Percentiles rank a stretch among this genome's conserved stretches.
phyloP scores from a whole-genome alignment of 495 filamentous ascomycete species.

The Penicillium robsamsonii region DNA sequence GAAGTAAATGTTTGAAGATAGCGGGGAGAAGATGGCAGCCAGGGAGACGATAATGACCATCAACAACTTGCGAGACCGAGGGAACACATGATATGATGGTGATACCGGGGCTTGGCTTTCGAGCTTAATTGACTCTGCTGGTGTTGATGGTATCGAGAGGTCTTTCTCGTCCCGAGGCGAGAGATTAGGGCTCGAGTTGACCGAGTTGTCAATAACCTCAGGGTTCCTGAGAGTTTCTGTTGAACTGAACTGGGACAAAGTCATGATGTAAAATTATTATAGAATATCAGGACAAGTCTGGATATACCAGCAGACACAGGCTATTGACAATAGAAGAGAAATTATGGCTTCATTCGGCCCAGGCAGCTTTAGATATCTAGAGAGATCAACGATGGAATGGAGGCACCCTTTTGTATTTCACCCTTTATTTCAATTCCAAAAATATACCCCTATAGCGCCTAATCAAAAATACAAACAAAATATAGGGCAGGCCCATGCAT shows the following conservation, averaged over 20 bases:
- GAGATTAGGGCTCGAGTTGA: slow-evolving; percentile 21
- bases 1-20: slow-evolving; percentile 80
- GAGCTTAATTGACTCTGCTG: slow-evolving; percentile 24
- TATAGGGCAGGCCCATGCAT: slow-evolving; percentile 15
- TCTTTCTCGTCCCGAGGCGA: slow-evolving; percentile 20
- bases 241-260: slow-evolving; percentile 14
- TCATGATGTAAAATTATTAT: slow-evolving; percentile 10
- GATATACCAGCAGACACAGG: slow-evolving; percentile 5
- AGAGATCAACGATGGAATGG: slow-evolving; percentile 6
- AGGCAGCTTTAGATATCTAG: background rate
- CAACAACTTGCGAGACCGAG: slow-evolving; percentile 52
- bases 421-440: slow-evolving; percentile 11
- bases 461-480: slow-evolving; percentile 9
- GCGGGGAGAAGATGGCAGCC: slow-evolving; percentile 55
- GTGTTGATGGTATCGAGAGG: slow-evolving; percentile 15
- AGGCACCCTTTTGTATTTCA: slow-evolving; percentile 23
- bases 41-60: slow-evolving; percentile 62
- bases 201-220: slow-evolving; percentile 16
- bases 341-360: background rate
- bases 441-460: slow-evolving; percentile 15
- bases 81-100: slow-evolving; percentile 56
- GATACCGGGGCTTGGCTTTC: slow-evolving; percentile 18
- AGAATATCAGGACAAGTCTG: slow-evolving; percentile 1
- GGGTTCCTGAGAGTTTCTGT: slow-evolving; percentile 19
- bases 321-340: slow-evolving; percentile 12